Evolutionary conservation across 805 yeast species (phyloP).

Genomic region (Barnettozyma californica): DNA sequence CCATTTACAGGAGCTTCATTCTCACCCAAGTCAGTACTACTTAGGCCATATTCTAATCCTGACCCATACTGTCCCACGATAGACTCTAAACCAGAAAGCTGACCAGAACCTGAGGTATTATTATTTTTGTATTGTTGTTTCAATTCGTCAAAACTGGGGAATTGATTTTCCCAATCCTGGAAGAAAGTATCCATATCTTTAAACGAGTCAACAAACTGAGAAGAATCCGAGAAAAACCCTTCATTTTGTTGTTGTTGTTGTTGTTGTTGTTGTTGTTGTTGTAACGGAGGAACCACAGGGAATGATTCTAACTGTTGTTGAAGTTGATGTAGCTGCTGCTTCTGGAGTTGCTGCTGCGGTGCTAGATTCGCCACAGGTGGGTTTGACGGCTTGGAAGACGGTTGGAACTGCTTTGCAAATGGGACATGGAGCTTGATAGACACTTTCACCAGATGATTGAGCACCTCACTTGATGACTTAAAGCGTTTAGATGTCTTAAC

Average conservation of each 20-base stretch:
- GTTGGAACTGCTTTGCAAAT: background rate
- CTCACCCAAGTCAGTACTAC: background rate
- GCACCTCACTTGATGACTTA: background rate
- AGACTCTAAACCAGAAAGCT: background rate
- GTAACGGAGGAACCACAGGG: background rate
- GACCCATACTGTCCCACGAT: background rate
- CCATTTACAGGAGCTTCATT: background rate
- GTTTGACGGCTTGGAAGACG: background rate
- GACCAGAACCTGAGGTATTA: background rate
- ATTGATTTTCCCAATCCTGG: constrained; percentile 4
- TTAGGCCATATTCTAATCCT: background rate
- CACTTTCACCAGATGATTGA: background rate
- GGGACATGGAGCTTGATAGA: constrained; percentile 1
- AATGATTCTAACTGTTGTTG: background rate
- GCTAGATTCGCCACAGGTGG: too few relatives aligned
- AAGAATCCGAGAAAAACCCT: background rate
- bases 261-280: background rate
- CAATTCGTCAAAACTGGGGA: constrained; percentile 1
- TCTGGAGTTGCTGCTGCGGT: background rate
- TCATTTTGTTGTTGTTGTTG: background rate
- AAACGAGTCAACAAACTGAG: background rate
- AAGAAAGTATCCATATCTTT: constrained; percentile 2
- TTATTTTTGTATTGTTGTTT: background rate
- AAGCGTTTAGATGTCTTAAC: constrained; percentile 1
- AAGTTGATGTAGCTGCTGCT: background rate